These are phyloP conservation scores for Selenicereus undatus DNA, from an alignment of 148 eudicot species.

Conservation along the genomic window DNA sequence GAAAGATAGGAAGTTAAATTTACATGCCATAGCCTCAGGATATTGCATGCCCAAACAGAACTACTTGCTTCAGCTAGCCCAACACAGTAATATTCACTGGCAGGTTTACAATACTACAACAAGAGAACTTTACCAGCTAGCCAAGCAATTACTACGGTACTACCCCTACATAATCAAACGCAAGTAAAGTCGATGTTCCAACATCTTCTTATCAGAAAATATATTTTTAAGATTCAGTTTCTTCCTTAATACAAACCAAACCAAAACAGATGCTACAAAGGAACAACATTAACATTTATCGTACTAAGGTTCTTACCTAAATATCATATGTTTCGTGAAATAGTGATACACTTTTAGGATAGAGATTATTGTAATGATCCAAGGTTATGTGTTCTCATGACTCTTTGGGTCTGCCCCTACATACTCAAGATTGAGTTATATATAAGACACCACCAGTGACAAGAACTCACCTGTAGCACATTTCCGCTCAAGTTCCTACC, in stretches of 20 bases:
- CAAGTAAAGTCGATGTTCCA: neutral
- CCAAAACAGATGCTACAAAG: neutral
- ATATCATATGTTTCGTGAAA: neutral
- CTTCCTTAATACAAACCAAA: neutral
- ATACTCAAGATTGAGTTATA: neutral
- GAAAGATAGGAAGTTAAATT: neutral
- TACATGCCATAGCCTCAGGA: neutral
- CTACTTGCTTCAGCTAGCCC: neutral
- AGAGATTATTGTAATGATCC: neutral
- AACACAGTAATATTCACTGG: neutral
- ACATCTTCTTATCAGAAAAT: neutral
- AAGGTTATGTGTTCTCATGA: neutral
- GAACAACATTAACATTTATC: neutral
- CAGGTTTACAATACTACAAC: neutral
- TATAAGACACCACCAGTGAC: neutral
- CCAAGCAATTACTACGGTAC: neutral
- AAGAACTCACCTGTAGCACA: neutral
- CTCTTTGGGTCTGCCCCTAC: neutral
- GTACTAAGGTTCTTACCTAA: neutral
- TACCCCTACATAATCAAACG: neutral
- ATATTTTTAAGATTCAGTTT: neutral
- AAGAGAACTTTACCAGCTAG: neutral
- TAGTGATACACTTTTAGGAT: neutral
- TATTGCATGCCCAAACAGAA: neutral
- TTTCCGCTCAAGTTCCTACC: neutral